Base-by-base conservation (phyloP, 2,329 filamentous ascomycete genomes). In the Fusarium continuum region DNA sequence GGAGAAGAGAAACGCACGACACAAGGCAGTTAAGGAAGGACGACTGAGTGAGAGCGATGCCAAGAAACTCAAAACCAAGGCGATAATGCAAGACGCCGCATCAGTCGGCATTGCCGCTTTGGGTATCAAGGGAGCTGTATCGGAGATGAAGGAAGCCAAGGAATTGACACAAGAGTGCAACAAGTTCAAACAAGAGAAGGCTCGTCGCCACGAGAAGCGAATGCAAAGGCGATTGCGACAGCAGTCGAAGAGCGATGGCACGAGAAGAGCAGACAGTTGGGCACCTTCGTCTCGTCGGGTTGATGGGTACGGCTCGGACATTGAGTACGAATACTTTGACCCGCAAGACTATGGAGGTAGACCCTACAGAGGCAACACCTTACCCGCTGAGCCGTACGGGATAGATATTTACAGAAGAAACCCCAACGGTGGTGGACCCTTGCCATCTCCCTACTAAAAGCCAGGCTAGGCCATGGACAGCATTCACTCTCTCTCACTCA, bases 61-160 rank as follows among this genome's bases (percentile, higher is more conserved):
- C 55, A 82, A 80, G 70, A 85, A 85, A 69, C 78, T 86, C 70
- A 86, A 84, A 76, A 78, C 80, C 45, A 85, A 82, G 72, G 83
- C 84, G 10, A 72, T 86, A 9, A 71, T 86, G 63, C 82, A 86
- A 73, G 84, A 87, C 66, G 83, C 82, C 1, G 84, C 84, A n/a
- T 84, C 83, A 4, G 77, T 87, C 6, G 84, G 84, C 53, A 82
- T 87, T 45, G 85, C 84, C 2, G 83, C 83, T 11, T 68, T 87
- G 68, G 83, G 84, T 39, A 82, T 87, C 74, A 84, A 85, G 71
- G 81, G 83, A 28, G 84, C 84, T 65, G 65, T 86, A 36, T 79
- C 77, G 14, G 83, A 86, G 71, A 74, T 86, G 71, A 85, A 86
- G 73, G 82, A 85, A 63, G 84, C 79, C 54, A 80, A 79, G 52